Evolutionary conservation across 768 basidiomycete genomes (phyloP), one percentile per base, ranked within the genome.

Genomic region (Psilocybe azurescens): DNA sequence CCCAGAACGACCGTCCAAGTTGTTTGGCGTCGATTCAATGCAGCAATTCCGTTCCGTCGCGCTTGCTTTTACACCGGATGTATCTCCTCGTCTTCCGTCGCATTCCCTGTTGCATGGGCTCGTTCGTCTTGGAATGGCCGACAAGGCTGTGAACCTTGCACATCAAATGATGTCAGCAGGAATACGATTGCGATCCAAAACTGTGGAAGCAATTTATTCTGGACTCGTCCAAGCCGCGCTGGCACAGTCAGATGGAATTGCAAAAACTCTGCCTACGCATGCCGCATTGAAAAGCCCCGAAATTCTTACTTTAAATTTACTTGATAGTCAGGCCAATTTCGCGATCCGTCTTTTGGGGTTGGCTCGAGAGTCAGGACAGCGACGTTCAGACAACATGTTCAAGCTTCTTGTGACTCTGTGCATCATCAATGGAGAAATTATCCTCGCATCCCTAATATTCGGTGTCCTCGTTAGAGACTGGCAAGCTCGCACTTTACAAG

Each of bases 361-460:
- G 3, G 89, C 89, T 0, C 81, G 84, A n/a, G 72, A 79, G 46
- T 81, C 83, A 48, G 79, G 85, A 30, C 84, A 85, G 54, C 76
- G 80, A 32, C 83, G 88, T 48, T 84, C 86, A 1, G 74, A 82
- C n/a, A 75, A 78, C 32, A 86, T 91, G 79, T 91, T 87, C 69
- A 81, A 82, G 55, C 78, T 79, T 1, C 73, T 92, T 53, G 79
- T 93, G 64, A 77, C 82, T 3, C 81, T 88, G 8, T 90, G 88
- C 59, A 77, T 94, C 18, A 71, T 92, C 41, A 91, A 94, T 53
- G 90, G 91, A 28, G 93, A 94, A 70, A 86, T 94, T 53, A 81
- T 94, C 44, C 79, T 90, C n/a, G 91, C 85, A 0, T 88, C 89
- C 1, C 74, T 93, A 29, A 75, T 93, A 5, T 90, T 93, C 59